Conservation (phyloP, 768 basidiomycete genomes). For the Tylopilus balloui region DNA sequence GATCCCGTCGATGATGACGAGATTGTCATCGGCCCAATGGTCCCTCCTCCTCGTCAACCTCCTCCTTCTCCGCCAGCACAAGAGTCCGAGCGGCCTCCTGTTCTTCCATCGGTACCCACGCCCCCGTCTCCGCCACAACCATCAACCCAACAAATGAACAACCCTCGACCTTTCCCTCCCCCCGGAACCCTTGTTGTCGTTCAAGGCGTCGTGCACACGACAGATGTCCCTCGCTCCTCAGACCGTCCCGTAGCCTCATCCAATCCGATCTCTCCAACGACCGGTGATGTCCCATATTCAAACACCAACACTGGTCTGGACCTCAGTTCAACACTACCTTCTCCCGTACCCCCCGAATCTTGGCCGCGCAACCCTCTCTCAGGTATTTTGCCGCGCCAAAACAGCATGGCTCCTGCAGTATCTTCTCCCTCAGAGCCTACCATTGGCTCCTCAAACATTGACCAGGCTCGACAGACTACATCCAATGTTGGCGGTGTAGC, state of each 20-base stretch:
- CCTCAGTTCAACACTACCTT: slow-evolving; percentile 10
- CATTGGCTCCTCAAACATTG: slow-evolving; percentile 1
- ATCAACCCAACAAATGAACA: slow-evolving; percentile 19
- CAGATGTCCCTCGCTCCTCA: slow-evolving; percentile 48
- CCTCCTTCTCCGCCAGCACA: slow-evolving; percentile 9
- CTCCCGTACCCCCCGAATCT: slow-evolving; percentile 27
- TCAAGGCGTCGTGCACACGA: slow-evolving; percentile 78
- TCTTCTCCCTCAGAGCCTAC: slow-evolving; percentile 9
- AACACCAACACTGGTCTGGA: slow-evolving; percentile 7
- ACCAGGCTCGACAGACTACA: slow-evolving; percentile 1
- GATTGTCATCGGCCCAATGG: slow-evolving; percentile 20
- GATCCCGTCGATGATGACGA: slow-evolving; percentile 16
- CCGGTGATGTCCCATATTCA: slow-evolving; percentile 6
- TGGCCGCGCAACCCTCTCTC: slow-evolving; percentile 34
- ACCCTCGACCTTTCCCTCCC: slow-evolving; percentile 55
- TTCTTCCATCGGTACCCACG: slow-evolving; percentile 12
- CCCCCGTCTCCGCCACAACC: slow-evolving; percentile 17
- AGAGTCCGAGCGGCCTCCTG: slow-evolving; percentile 11
- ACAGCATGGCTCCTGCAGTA: slow-evolving; percentile 29
- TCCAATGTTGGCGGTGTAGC: not conserved
- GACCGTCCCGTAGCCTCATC: slow-evolving; percentile 18
- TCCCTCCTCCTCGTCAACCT: slow-evolving; percentile 8
- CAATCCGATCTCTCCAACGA: slow-evolving; percentile 5
- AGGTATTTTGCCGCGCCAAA: slow-evolving; percentile 37
- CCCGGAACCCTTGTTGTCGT: slow-evolving; percentile 79